Percentiles rank a stretch among this genome's conserved stretches.
Evolutionary conservation across 768 basidiomycete species (phyloP).

Genomic region (Daedaleopsis sinensis): DNA sequence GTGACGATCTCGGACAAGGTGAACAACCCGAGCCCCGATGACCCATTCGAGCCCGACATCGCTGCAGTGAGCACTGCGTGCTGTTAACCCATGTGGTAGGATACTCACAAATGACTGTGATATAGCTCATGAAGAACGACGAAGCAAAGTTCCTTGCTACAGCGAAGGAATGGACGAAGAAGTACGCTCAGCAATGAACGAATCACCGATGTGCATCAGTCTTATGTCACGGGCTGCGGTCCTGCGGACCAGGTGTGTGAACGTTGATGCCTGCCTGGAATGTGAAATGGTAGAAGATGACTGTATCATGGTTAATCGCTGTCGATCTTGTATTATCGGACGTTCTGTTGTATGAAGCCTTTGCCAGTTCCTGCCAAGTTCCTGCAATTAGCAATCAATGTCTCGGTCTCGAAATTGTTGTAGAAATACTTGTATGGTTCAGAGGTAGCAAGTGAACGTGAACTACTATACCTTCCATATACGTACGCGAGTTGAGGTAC

Average conservation of each 20-base stretch:
- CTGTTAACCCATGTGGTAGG: neutral
- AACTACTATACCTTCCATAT: neutral
- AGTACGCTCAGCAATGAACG: slow-evolving; percentile 47
- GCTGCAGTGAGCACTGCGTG: slow-evolving; percentile 60
- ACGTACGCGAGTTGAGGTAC: neutral
- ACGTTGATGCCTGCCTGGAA: no score
- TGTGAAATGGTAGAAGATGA: neutral
- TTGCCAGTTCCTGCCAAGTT: no score
- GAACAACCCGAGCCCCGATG: slow-evolving; percentile 86
- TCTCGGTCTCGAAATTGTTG: no score
- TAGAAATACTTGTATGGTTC: neutral
- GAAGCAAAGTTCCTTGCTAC: slow-evolving; percentile 70
- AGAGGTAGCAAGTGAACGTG: no score
- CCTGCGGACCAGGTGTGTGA: no score
- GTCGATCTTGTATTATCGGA: neutral
- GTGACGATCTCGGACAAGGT: slow-evolving; percentile 80
- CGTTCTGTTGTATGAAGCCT: no score
- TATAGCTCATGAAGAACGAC: slow-evolving; percentile 76
- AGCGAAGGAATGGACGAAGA: slow-evolving; percentile 87
- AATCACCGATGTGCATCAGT: no score
- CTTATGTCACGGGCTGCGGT: no score
- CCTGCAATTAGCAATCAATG: no score
- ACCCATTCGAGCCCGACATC: slow-evolving; percentile 87
- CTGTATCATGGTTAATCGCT: neutral
- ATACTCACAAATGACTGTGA: neutral